Evolutionary conservation across 768 basidiomycete genomes (phyloP), one percentile per base, ranked within the genome.

Genomic region (Suillus variegatus): DNA sequence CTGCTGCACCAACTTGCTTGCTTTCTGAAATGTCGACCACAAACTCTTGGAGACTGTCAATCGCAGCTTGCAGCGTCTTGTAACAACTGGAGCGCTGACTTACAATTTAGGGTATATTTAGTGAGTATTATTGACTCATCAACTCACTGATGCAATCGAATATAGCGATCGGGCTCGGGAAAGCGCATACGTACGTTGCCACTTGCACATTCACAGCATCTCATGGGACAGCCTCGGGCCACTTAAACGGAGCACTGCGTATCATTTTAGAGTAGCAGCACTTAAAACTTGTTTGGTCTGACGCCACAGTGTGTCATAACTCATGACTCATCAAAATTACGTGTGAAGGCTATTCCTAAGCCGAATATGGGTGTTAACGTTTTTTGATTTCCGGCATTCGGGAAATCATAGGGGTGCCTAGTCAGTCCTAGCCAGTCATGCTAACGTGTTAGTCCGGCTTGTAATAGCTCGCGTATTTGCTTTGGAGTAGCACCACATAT

Each of bases 361-460:
- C 32, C 32, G 20, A 54, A 54, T 54, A 20, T 12, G 2, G 54
- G 4, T 6, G 54, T 55, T 20, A 54, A 18, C 28, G 52, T 36
- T 36, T 9, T 54, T 20, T 35, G 54, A 55, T 36, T 55, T n/a
- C 54, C 54, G 54, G 54, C 32, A 12, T 55, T 55, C 54, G 54
- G 54, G 54, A 55, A 13, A 55, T 35, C 3, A 28, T 8, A 10
- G 25, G 16, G 8, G 25, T 8, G 8, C 25, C 14, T 4, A 52
- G 14, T 51, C 25, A 51, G 49, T 28, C 25, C 8, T 3, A 44
- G 43, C 20, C 10, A 41, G 13, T 32, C 32, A 32, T 32, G n/a
- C n/a, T 16, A 51, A 35, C 54, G 12, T 20, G 54, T 35, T n/a
- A 20, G 12, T 20, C 32, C 54, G 32, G 54, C 52, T 32, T 32